These are phyloP conservation scores for Aphanomyces cochlioides DNA, from an alignment of 352 stramenopile species.

Conservation along the genomic window DNA sequence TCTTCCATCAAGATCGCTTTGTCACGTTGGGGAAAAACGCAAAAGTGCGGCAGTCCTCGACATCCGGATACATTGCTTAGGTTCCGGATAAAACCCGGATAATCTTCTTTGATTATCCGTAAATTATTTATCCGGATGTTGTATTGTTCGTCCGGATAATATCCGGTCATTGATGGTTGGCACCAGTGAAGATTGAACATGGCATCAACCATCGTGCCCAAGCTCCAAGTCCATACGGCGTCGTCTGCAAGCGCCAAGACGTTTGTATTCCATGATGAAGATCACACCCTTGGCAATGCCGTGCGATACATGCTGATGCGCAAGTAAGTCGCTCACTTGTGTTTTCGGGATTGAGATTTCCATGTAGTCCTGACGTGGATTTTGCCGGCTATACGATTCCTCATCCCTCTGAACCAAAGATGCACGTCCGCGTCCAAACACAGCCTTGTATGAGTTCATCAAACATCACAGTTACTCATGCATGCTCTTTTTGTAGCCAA, in stretches of 20 bases:
- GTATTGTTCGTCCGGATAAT: constrained; percentile 6
- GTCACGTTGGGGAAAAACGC: background rate
- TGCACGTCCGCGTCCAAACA: constrained; percentile 92
- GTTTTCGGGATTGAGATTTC: background rate
- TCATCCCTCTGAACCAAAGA: constrained; percentile 92
- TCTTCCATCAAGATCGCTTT: constrained; percentile 40
- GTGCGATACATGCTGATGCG: constrained; percentile 91
- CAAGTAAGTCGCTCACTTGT: constrained; percentile 44
- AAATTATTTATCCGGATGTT: background rate
- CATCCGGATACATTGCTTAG: no score
- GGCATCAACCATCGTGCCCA: constrained; percentile 32
- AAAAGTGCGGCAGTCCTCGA: no score
- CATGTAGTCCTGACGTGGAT: constrained; percentile 77
- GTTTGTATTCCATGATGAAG: constrained; percentile 84
- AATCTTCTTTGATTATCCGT: no score
- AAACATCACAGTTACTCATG: constrained; percentile 5
- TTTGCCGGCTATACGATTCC: constrained; percentile 95
- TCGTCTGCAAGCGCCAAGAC: constrained; percentile 82
- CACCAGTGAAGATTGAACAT: background rate
- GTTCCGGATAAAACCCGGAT: no score
- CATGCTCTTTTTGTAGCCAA: constrained; percentile 12
- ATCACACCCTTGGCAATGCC: constrained; percentile 89
- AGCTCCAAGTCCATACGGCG: constrained; percentile 77
- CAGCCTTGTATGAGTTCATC: constrained; percentile 46
- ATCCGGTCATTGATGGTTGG: constrained; percentile 18